phyloP scores from a whole-genome alignment of 2,329 filamentous ascomycete species.

The Pseudogymnoascus sp. region DNA sequence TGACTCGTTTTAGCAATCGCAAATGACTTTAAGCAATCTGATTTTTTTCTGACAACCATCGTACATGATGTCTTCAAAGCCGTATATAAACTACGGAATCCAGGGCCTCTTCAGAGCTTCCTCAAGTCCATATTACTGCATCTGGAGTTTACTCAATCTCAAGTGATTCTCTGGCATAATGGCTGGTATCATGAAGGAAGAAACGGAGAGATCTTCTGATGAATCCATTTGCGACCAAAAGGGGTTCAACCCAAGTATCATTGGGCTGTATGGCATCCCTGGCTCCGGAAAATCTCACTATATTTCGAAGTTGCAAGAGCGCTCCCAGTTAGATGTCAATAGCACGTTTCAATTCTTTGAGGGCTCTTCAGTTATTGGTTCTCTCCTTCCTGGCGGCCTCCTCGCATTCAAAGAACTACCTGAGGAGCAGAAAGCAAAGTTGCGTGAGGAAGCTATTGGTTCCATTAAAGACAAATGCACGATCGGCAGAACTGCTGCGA shows the following conservation, averaged over 20 bases:
- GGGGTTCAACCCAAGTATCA: conserved; percentile 31
- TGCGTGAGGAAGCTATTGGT: conserved; percentile 40
- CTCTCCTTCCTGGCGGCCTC: conserved; percentile 39
- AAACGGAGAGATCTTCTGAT: neutral
- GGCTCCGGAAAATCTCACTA: conserved; percentile 46
- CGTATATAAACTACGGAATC: neutral
- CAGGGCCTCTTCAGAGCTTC: too few species aligned
- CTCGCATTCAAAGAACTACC: conserved; percentile 37
- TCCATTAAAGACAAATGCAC: conserved; percentile 34
- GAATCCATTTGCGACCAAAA: neutral
- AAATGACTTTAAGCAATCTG: neutral
- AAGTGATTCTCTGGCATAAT: neutral
- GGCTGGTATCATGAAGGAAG: neutral
- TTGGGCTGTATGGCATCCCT: conserved; percentile 48
- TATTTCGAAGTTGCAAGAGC: conserved; percentile 33
- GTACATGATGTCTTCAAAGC: neutral
- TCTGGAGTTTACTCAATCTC: neutral
- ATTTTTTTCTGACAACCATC: neutral
- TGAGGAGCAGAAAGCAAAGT: conserved; percentile 31
- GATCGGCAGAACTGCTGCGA: conserved; percentile 29
- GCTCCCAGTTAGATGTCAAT: conserved; percentile 25
- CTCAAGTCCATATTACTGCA: neutral
- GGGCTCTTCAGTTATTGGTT: conserved; percentile 41
- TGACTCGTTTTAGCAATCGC: neutral
- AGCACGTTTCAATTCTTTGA: conserved; percentile 41